Base-by-base conservation (phyloP, 2,329 filamentous ascomycete species). In the Akanthomyces lecanii region DNA sequence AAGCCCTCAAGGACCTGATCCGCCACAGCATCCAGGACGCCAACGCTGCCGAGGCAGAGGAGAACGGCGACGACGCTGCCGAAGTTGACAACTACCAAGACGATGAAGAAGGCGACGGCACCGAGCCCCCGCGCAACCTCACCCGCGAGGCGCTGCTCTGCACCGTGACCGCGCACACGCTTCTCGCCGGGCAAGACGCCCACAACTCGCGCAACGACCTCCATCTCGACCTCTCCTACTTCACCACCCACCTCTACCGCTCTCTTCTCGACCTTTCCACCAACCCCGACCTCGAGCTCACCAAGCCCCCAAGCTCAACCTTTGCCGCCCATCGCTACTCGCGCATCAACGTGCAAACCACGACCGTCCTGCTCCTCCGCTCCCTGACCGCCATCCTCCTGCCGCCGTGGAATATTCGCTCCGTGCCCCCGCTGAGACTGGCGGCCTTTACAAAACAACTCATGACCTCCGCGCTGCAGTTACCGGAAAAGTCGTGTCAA, bases 101-200 rank as follows among this genome's bases (percentile, higher is more conserved):
- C 0, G 80, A 84, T 28, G 78, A 80, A 5, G 71, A 76, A 2
- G 67, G 75, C 11, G 77, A 77, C 12, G 80, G 79, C 18, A 75
- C 44, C 36, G 61, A 65, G 33, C 73, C 80, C 14, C 73, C 80
- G 45, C 87, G 93, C 62, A 93, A 97, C 75, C 79, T 89, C 12
- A 92, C 89, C 30, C 89, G 95, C 67, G 93, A 98, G 76, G 86
- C 91, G 12, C 87, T 99, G 5, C 89, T 99, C 63, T 97, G 94
- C 79, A 96, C 93, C 63, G 92, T 96, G 70, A 99, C 95, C 0
- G 95, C 96, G 30, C 98, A 96, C 72, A 92, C 94, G n/a, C 87
- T 99, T 7, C 87, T 99, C 45, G 91, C 95, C 67, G 94, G 95
- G 55, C 95, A 99, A 78, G 94, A 97, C 71, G 92, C 88, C 18